Conservation (phyloP, 768 basidiomycete species). For the Termitomyces sp. region DNA sequence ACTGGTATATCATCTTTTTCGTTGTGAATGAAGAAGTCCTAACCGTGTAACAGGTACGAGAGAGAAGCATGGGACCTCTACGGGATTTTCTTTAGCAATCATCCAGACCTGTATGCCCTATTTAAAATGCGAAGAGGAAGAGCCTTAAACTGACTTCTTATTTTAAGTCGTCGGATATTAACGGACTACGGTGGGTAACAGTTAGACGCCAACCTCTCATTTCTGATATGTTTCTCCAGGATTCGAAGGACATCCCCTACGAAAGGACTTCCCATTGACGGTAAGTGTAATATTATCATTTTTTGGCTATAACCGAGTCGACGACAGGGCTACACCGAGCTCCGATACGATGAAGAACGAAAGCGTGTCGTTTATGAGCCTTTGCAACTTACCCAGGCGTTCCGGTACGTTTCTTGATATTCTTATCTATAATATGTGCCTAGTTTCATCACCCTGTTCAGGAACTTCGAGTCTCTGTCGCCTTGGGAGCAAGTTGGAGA, state of each 20-base stretch:
- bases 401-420: constrained; percentile 57
- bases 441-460: constrained; percentile 23
- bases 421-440: not conserved
- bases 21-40: not conserved
- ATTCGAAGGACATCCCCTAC: constrained; percentile 95
- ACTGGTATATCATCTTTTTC: constrained; percentile 62
- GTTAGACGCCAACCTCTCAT: not conserved
- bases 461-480: constrained; percentile 89
- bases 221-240: constrained; percentile 38
- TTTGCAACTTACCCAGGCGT: constrained; percentile 95
- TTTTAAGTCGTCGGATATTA: constrained; percentile 82
- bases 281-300: constrained; percentile 39
- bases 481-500: constrained; percentile 96
- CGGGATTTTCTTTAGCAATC: constrained; percentile 93
- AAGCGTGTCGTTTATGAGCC: constrained; percentile 98
- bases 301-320: not conserved
- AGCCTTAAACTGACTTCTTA: constrained; percentile 12
- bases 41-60: constrained; percentile 67
- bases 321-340: constrained; percentile 91
- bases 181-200: constrained; percentile 83
- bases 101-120: constrained; percentile 86
- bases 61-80: constrained; percentile 97
- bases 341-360: constrained; percentile 96
- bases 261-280: constrained; percentile 98
- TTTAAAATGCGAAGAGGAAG: not conserved